Evolutionary conservation across 495 filamentous ascomycete species (phyloP).

Genomic region (Aspergillus affinis): DNA sequence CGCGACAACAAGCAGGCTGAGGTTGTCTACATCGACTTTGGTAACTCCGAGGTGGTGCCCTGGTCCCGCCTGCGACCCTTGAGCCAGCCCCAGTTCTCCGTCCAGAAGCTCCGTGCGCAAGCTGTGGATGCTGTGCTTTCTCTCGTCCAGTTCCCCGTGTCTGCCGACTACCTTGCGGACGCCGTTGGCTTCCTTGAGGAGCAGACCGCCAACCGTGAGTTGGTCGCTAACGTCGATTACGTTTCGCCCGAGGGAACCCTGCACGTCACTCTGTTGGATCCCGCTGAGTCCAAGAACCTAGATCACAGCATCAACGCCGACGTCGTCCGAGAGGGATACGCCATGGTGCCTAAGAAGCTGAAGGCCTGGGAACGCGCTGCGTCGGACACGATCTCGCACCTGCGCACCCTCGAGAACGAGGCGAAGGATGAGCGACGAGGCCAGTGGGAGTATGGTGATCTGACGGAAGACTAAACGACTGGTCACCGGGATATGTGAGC

Average conservation of each 20-base stretch:
- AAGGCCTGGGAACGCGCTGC: constrained; percentile 84
- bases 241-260: constrained; percentile 71
- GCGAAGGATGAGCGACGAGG: constrained; percentile 77
- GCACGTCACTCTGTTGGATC: constrained; percentile 85
- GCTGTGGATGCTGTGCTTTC: constrained; percentile 86
- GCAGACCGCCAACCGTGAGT: constrained; percentile 61
- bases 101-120: constrained; percentile 79
- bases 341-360: constrained; percentile 85
- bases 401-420: constrained; percentile 66
- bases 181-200: constrained; percentile 69
- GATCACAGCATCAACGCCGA: constrained; percentile 85
- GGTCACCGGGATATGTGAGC: constrained; percentile 13
- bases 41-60: constrained; percentile 83
- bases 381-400: constrained; percentile 61
- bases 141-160: constrained; percentile 79
- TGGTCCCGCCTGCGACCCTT: constrained; percentile 82
- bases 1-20: constrained; percentile 83
- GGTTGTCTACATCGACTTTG: constrained; percentile 93
- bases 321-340: constrained; percentile 76
- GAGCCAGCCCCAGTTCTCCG: constrained; percentile 70
- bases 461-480: constrained; percentile 73
- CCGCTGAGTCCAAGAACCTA: constrained; percentile 53
- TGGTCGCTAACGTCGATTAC: constrained; percentile 90
- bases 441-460: constrained; percentile 98
- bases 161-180: constrained; percentile 76